These are phyloP conservation scores for Rosellinia necatrix DNA, from an alignment of 2,329 filamentous ascomycete genomes.

Conservation along the genomic window DNA sequence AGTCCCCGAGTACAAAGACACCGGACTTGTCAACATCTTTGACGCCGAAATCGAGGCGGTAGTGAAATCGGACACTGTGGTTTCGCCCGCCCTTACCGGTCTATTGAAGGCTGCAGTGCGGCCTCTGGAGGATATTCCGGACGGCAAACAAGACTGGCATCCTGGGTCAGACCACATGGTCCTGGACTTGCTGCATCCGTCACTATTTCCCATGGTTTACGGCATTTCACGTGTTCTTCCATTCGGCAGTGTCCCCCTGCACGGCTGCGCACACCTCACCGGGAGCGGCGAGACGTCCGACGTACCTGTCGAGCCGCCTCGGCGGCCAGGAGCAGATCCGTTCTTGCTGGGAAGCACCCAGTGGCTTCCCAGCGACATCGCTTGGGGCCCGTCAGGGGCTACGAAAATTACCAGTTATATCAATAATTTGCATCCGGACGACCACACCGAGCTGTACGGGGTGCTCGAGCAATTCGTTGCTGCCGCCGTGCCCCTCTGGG, in stretches of 20 bases:
- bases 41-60: slow-evolving; percentile 49
- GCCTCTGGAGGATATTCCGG: slow-evolving; percentile 56
- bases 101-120: slow-evolving; percentile 47
- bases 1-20: slow-evolving; percentile 45
- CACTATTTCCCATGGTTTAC: slow-evolving; percentile 64
- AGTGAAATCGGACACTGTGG: slow-evolving; percentile 56
- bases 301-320: neutral
- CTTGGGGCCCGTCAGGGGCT: slow-evolving; percentile 43
- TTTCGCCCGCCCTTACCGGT: slow-evolving; percentile 45
- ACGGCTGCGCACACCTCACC: slow-evolving; percentile 34
- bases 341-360: slow-evolving; percentile 43
- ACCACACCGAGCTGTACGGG: slow-evolving; percentile 46
- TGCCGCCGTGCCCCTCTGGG: slow-evolving; percentile 51
- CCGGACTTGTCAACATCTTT: slow-evolving; percentile 46
- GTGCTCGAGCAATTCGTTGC: slow-evolving; percentile 49
- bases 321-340: neutral
- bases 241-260: slow-evolving; percentile 42
- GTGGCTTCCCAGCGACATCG: slow-evolving; percentile 57
- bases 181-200: slow-evolving; percentile 67
- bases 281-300: slow-evolving; percentile 39
- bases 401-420: slow-evolving; percentile 55
- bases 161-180: slow-evolving; percentile 61
- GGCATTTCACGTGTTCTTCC: slow-evolving; percentile 50
- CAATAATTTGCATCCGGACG: slow-evolving; percentile 56
- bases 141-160: slow-evolving; percentile 62